Evolutionary conservation across 306 rosid species (phyloP), one percentile per base, ranked within the genome.

Genomic region (Prunus kanzakura): DNA sequence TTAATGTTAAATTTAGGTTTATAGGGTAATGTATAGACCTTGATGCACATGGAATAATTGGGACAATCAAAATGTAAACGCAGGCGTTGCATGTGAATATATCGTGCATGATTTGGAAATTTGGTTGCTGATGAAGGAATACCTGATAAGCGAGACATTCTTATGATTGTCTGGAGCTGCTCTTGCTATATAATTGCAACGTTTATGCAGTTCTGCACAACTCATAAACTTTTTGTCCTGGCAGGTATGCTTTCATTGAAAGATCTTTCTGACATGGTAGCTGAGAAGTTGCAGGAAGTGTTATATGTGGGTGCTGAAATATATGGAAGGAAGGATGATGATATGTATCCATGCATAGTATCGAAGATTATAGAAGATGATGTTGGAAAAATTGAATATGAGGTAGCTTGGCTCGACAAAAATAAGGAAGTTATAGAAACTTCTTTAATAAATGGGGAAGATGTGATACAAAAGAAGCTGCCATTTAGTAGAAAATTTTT

Each of bases 171-270:
- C 43, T 75, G 64, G 14, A 54, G 35, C 63, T 45, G 15, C 38
- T 58, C 18, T 15, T 73, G 50, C 61, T 22, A 25, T 30, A 1
- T 61, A 43, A 51, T 27, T 62, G n/a, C 61, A 50, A 25, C 52
- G 58, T 25, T 51, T 38, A 32, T 14, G 57, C 70, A 43, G 20
- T 52, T 15, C 55, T 61, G 32, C 70, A 27, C 20, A 47, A 41
- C 52, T 84, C 51, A 51, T 50, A 71, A 78, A 71, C 69, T 25
- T 72, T 38, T 73, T 85, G 46, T 43, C 80, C 38, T 69, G 73
- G 80, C 86, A 95, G 98, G 97, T 82, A 84, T 76, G 92, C 89
- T 92, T 64, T 86, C 97, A 60, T 84, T 95, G 89, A 95, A 80
- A 86, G 98, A 89, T 58, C 98, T 95, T 32, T 95, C 97, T 0